Base-by-base conservation (phyloP, 371 early-diverging fungal species). In the Mitosporidium daphniae region DNA sequence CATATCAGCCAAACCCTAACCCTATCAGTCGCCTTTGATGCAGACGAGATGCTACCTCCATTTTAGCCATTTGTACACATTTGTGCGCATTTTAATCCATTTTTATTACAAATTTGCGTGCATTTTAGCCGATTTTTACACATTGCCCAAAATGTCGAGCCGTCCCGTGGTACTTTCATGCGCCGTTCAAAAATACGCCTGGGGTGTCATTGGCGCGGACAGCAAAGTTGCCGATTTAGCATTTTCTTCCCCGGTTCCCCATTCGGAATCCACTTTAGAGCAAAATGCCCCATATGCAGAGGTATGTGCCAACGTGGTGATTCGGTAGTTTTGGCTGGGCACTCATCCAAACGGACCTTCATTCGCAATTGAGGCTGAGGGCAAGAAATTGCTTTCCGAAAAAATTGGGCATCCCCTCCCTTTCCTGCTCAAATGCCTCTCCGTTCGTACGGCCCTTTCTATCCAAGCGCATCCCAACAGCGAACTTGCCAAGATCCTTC, bases 391-490 rank as follows among this genome's bases (percentile, higher is more conserved):
- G 5, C 51, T 69, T 4, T 4, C 23, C 14, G 23, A 23, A 7
- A 4, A n/a, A 6, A 6, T 23, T 7, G 4, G 9, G 5, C 4
- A 23, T 7, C 7, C 10, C 33, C 47, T 89, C 9, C 91, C 91
- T 3, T 89, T 78, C 48, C 53, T 89, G 20, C 77, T 82, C 58
- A 89, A 89, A 47, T 71, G 82, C 13, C 54, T 89, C 11, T 77
- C 78, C 14, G 69, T 89, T 31, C 44, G 59, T 29, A 80, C 70
- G 39, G 82, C 84, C 1, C 58, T 89, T 17, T 75, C 77, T 8
- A 89, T 89, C 35, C 91, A 89, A 44, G 91, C 91, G 5, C 91
- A 89, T 37, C 91, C 91, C 7, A 77, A 78, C 42, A 80, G 75
- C 36, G 34, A 31, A 7, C 53, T 80, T 8, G 91, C 75, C 6